Base-by-base conservation (phyloP, 208 protist species). In the Vickermania ingenoplastis region DNA sequence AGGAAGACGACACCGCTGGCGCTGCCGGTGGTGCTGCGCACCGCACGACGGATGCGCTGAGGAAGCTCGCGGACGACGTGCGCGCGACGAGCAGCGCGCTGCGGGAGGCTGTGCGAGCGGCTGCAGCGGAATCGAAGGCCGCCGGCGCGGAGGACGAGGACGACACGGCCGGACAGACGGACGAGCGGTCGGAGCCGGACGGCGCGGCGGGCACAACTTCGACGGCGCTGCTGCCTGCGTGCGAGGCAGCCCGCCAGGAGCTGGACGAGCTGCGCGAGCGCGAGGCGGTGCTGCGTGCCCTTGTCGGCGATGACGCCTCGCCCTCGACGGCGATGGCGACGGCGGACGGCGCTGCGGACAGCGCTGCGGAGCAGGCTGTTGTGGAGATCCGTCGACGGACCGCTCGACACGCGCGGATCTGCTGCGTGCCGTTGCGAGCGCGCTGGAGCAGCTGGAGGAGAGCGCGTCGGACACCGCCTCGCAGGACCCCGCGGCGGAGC, bases 221-320 rank as follows among this genome's bases (percentile, higher is more conserved):
- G 17, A n/a, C 22, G 11, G 53, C 53, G 0, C 67, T 73, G 36
- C 49, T 73, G 53, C 29, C 55, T 17, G 23, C 41, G 61, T 73
- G 60, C 55, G 55, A 41, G 4, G 22, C 21, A 14, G 59, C 57
- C 27, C 55, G 29, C 25, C 28, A 26, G 13, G 66, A 41, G n/a
- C 48, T 64, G 53, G 29, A 45, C 1, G 24, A 26, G 26, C 22
- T 66, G 52, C 61, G 31, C 3, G 53, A 11, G 17, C 36, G 53
- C 53, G 61, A 60, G 25, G 11, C 24, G 7, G 2, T n/a, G 0
- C 29, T 29, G 7, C 51, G 14, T 31, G 54, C n/a, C 0, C 24
- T 41, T 26, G 17, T 2, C 1, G 30, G 22, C 1, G 24, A 63
- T n/a, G 1, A 45, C 1, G 57, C 21, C 7, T 25, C 36, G 7